Base-by-base conservation (phyloP, 495 filamentous ascomycete genomes). In the Neurospora discreta region DNA sequence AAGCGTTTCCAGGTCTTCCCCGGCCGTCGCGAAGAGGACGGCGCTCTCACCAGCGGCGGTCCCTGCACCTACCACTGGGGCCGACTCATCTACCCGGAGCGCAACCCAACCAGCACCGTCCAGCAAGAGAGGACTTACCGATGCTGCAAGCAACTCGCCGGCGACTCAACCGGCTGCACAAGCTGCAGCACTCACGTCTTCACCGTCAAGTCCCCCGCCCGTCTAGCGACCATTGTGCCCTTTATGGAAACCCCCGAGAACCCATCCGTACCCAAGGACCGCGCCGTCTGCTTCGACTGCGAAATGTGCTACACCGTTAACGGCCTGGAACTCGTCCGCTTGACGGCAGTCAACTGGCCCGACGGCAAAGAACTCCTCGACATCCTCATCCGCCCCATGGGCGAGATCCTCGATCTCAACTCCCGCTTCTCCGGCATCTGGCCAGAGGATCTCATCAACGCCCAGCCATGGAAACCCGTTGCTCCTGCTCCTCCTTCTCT, bases 301-400 rank as follows among this genome's bases (percentile, higher is more conserved):
- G 95, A 99, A 77, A 99, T 99, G 95, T 92, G 92, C 10, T 99
- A 95, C 78, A 98, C 95, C 0, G 90, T 90, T 2, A 74, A 89
- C 42, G 95, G 95, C 0, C 78, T 98, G 71, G 95, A 99, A 77
- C 84, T 99, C 16, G 89, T 98, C 65, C 91, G 95, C 20, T 78
- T 99, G 26, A 97, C 95, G 0, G 93, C 91, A 10, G 88, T 92
- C 39, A 89, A 91, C 72, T 99, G 95, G 92, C 95, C 95, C 1
- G 81, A 85, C 40, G 92, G 93, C 26, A 84, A 88, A 71, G 85
- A 85, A 68, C 78, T 98, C 8, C 81, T 97, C 1, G 95, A 99
- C 78, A 85, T 97, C 1, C 86, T 99, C 0, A 94, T 99, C 36
- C 86, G 87, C 46, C 96, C 95, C 2, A 81, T 91, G 7, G 95